Evolutionary conservation across 1,284 basidiomycete genomes (phyloP).

Genomic region (Meira miltonrushii): DNA sequence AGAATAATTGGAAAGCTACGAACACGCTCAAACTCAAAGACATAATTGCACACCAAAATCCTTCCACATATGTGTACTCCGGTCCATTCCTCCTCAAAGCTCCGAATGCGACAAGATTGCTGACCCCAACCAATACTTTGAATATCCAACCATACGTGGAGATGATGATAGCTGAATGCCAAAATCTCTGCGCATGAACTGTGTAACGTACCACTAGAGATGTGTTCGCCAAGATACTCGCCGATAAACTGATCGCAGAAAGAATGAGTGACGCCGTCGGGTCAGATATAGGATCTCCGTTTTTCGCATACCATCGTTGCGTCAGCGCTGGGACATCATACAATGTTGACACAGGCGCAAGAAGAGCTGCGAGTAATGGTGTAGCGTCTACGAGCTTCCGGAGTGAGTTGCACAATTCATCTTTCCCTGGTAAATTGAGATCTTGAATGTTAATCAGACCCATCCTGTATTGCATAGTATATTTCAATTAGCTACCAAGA

Average conservation of each 20-base stretch:
- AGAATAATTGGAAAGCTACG: conserved; percentile 13
- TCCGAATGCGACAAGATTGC: conserved; percentile 54
- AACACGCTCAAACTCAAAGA: conserved; percentile 52
- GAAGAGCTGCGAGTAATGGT: conserved; percentile 54
- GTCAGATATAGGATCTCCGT: conserved; percentile 45
- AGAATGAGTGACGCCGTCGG: conserved; percentile 51
- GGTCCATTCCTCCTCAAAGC: conserved; percentile 42
- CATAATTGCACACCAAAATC: conserved; percentile 33
- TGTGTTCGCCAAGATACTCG: conserved; percentile 55
- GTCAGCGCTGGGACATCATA: conserved; percentile 56
- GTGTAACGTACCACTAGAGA: conserved; percentile 56
- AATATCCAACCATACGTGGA: conserved; percentile 54
- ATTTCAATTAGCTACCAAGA: too few species aligned
- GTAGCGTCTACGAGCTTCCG: background rate
- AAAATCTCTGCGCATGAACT: conserved; percentile 26
- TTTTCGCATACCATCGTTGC: conserved; percentile 52
- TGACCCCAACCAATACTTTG: conserved; percentile 54
- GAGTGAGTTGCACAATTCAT: background rate
- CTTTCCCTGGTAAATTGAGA: background rate
- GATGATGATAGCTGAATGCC: conserved; percentile 48
- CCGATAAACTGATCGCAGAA: conserved; percentile 53
- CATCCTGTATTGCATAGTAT: too few species aligned
- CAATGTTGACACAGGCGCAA: conserved; percentile 55
- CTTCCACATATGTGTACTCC: conserved; percentile 49
- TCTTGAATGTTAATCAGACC: too few species aligned